Base-by-base conservation (phyloP, 129 eudicot genomes). In the Flaveria sonorensis region DNA sequence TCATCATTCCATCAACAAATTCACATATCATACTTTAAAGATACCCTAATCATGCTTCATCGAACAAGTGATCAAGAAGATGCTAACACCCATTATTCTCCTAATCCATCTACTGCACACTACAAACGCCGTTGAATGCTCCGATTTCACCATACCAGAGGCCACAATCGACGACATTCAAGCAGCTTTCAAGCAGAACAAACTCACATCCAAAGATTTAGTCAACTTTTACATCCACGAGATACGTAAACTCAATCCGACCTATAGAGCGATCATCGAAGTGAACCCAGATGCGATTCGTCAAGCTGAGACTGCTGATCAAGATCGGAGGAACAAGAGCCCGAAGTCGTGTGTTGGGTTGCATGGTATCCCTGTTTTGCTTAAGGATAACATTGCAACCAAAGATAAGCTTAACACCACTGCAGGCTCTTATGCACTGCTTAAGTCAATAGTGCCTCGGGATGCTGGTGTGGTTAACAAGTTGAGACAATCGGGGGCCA, bases 321-420 rank as follows among this genome's bases (percentile, higher is more conserved):
- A 68, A 73, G 87, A 80, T 11, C 71, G 89, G 21, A 79, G 67
- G 21, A 39, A 75, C 11, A 81, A 75, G 11, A 4, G 36, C 32
- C 50, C 75, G 0, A 79, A 60, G 0, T 83, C 82, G 0, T 7
- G 52, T 7, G 70, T 52, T 40, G 70, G 73, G 32, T 72, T 89
- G 23, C 87, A 85, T 32, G 92, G 92, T 18, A 87, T 89, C 50
- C 92, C 92, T 10, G 55, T 89, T 70, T 68, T 89, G 75, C 64
- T 89, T 53, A 89, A 89, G 73, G 96, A 89, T 66, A 83, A 66
- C 40, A 89, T 89, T 79, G 88, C 85, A 23, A 89, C 92, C 6
- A 87, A 85, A 71, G 92, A 89, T 81, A 86, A 89, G 81, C 87
- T 85, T 24, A 86, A 89, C 73, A 89, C 89, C 1, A 86, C 86